Evolutionary conservation across 2,329 filamentous ascomycete species (phyloP), one percentile per base, ranked within the genome.

Genomic region (Venturiaceae sp.): DNA sequence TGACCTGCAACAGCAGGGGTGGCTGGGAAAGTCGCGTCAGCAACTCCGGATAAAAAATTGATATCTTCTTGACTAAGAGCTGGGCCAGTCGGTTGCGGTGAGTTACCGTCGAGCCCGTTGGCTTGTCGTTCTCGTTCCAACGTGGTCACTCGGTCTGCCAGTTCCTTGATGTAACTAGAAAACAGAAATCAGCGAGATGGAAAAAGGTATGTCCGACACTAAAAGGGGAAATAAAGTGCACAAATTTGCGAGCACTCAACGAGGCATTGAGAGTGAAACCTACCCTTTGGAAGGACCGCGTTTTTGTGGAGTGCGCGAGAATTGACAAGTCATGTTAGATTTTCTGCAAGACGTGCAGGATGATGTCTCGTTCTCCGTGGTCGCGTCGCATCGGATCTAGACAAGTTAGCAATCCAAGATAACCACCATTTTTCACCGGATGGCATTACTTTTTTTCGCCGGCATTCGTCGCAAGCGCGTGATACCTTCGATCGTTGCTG

Each of bases 251-350:
- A n/a, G n/a, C n/a, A n/a, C n/a, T n/a, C n/a, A n/a, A n/a, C n/a
- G n/a, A n/a, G n/a, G n/a, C n/a, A n/a, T n/a, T n/a, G n/a, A n/a
- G n/a, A n/a, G n/a, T n/a, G n/a, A 28, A 28, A 56, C 54, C 7
- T 65, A 71, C 69, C 71, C 71, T 72, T 73, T 73, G 62, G 70
- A 72, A 11, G 71, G 71, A 3, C 71, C 71, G 37, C 71, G 69
- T 62, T 73, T 73, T 70, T 72, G 72, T 2, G 71, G 71, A 58
- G 73, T 70, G 56, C 71, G 65, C 55, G 70, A 73, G 57, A 73
- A 73, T 55, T 72, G 71, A 53, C 71, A 73, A n/a, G 68, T 65
- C 19, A 70, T 69, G 2, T 69, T 69, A 1, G 71, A 72, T 47
- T 70, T 64, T 61, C 72, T 73, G 57, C 71, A 73, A 56, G 69